Base-by-base conservation (phyloP, 2,329 filamentous ascomycete genomes). In the Thielaviopsis euricoi region DNA sequence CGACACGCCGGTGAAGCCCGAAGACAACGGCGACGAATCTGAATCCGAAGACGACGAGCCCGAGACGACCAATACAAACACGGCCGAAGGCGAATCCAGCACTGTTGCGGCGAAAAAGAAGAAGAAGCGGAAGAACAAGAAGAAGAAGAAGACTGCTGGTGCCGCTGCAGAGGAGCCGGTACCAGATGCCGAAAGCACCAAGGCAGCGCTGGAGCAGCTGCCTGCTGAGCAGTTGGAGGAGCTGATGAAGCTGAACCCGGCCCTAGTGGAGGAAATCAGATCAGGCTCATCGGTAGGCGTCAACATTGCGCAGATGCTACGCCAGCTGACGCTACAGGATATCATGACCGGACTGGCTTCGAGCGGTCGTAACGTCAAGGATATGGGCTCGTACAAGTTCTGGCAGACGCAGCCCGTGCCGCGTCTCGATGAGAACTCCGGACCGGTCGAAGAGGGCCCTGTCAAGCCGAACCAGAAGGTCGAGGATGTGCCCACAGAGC, bases 361-460 rank as follows among this genome's bases (percentile, higher is more conserved):
- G 7, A 83, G 81, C 61, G 87, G 86, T 58, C 94, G 93, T 77
- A 95, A 95, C 66, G 84, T 82, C 65, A 96, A 95, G 74, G 90
- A 96, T 67, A 95, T 96, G 89, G 89, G 85, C 6, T 87, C 85
- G 60, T 96, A 97, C 78, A 96, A 95, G 72, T 98, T 98, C 74
- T 98, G 93, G 93, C 84, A 89, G 70, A 98, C 93, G 52, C 93
- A 98, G 71, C 93, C 93, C 0, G 93, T 98, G 60, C 87, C 87
- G 55, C 85, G 84, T 66, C 95, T 97, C 67, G 84, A 79, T 65
- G 74, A 83, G 68, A 70, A 75, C 60, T 21, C 48, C 15, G 64
- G 66, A 15, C 71, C 75, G 53, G 71, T 82, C 53, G 75, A 82
- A 62, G 90, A 97, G 65, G 93, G 93, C 0, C 89, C 90, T 0